phyloP scores from a whole-genome alignment of 345 rosid genomes.

The Linum tenue region DNA sequence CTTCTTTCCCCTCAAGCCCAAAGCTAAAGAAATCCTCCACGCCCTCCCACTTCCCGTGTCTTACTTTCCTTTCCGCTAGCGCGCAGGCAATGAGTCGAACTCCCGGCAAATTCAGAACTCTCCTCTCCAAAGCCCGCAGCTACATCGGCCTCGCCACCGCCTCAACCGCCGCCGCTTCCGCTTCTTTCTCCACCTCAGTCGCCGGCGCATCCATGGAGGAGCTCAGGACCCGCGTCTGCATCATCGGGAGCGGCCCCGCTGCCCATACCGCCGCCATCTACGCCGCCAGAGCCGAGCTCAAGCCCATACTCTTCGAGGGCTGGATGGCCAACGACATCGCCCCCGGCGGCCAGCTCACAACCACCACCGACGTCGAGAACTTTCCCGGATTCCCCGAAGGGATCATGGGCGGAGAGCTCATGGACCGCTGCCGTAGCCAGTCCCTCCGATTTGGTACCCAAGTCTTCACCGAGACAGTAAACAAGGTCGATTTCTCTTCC shows the following conservation, averaged over 20 bases:
- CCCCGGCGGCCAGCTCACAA: slow-evolving; percentile 96
- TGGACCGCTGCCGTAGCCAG: slow-evolving; percentile 60
- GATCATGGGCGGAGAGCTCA: slow-evolving; percentile 54
- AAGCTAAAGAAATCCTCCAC: not conserved
- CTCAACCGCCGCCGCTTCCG: slow-evolving; percentile 14
- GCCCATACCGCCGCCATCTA: slow-evolving; percentile 98
- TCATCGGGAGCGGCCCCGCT: slow-evolving; percentile 94
- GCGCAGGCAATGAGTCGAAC: slow-evolving; percentile 7
- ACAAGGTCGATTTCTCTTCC: slow-evolving; percentile 56
- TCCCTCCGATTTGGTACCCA: slow-evolving; percentile 71
- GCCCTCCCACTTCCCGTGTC: not conserved
- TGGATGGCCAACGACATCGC: slow-evolving; percentile 99
- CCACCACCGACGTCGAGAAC: slow-evolving; percentile 92
- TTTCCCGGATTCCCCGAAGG: slow-evolving; percentile 94
- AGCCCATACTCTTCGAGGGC: slow-evolving; percentile 89
- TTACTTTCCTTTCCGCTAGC: not conserved
- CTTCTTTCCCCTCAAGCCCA: not conserved
- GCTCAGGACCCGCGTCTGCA: slow-evolving; percentile 63
- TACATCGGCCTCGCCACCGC: slow-evolving; percentile 19
- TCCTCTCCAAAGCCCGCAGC: slow-evolving; percentile 12
- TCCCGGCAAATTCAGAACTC: not conserved
- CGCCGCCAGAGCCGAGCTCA: slow-evolving; percentile 25
- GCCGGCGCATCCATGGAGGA: slow-evolving; percentile 36
- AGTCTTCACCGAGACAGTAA: slow-evolving; percentile 75
- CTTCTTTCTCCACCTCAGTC: not conserved